Percentiles rank a stretch among this genome's conserved stretches.
phyloP scores from a whole-genome alignment of 257 asterid genomes.

The Solanum appendiculatum region DNA sequence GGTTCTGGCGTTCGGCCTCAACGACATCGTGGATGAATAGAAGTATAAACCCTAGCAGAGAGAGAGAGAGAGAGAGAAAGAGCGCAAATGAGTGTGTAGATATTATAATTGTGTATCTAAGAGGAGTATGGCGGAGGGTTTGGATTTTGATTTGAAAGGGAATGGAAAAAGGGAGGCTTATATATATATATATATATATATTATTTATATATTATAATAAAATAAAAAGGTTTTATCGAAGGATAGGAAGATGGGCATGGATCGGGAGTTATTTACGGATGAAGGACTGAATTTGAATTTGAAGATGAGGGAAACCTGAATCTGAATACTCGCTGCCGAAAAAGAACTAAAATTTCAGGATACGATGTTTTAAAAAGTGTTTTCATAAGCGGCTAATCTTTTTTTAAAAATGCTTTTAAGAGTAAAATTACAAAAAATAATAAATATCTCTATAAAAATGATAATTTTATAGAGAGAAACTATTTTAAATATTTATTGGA shows the following conservation, averaged over 20 bases:
- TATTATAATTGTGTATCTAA: background rate
- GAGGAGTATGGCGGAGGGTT: constrained; percentile 7
- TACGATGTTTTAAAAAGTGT: background rate
- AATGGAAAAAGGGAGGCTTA: background rate
- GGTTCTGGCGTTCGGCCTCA: constrained; percentile 63
- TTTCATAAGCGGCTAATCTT: no score
- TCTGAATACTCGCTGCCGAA: background rate
- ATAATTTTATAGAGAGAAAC: no score
- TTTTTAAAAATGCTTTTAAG: no score
- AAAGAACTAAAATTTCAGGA: background rate
- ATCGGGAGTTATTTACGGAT: constrained; percentile 35
- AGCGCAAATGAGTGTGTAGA: background rate
- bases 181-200: background rate
- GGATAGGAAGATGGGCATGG: constrained; percentile 22
- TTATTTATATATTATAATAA: background rate
- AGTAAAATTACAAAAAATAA: no score
- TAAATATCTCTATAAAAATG: no score
- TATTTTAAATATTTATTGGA: no score
- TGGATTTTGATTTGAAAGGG: constrained; percentile 18
- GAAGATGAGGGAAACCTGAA: constrained; percentile 7
- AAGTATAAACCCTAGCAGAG: background rate
- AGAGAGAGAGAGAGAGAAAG: background rate
- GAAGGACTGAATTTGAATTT: constrained; percentile 36
- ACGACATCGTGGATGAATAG: constrained; percentile 38
- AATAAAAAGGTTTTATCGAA: background rate